Percentiles rank a stretch among this genome's conserved stretches.
These are phyloP conservation scores for Plasmopara muralis DNA, from an alignment of 352 stramenopile genomes.

Conservation along the genomic window DNA sequence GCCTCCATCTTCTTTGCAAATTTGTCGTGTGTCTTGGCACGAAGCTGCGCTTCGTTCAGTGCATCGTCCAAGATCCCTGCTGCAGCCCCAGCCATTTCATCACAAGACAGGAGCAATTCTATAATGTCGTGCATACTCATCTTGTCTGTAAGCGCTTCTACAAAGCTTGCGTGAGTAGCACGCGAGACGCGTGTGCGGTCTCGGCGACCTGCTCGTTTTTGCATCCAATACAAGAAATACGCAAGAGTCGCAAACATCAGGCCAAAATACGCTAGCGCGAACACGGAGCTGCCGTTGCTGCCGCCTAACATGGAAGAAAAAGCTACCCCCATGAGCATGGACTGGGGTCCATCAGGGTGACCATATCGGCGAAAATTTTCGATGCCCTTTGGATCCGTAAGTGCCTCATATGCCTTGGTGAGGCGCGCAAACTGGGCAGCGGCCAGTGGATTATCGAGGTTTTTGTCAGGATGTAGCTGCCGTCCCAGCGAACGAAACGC, in stretches of 20 bases:
- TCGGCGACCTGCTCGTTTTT: slow-evolving; percentile 40
- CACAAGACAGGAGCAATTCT: slow-evolving; percentile 63
- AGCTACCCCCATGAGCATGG: slow-evolving; percentile 66
- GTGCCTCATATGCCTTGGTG: slow-evolving; percentile 81
- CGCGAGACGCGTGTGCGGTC: slow-evolving; percentile 61
- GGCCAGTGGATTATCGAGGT: slow-evolving; percentile 40
- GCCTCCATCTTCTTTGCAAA: slow-evolving; percentile 78
- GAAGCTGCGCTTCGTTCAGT: slow-evolving; percentile 38
- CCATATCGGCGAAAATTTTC: slow-evolving; percentile 77
- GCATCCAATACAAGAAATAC: slow-evolving; percentile 58
- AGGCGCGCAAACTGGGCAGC: slow-evolving; percentile 56
- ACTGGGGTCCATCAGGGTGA: slow-evolving; percentile 71
- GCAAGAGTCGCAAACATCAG: slow-evolving; percentile 52
- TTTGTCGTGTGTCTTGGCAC: slow-evolving; percentile 67
- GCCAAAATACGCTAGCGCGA: slow-evolving; percentile 69
- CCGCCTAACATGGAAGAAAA: slow-evolving; percentile 53
- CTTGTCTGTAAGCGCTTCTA: slow-evolving; percentile 50
- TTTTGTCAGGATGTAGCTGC: slow-evolving; percentile 80
- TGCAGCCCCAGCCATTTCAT: slow-evolving; percentile 58
- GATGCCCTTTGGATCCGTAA: slow-evolving; percentile 64
- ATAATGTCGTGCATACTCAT: slow-evolving; percentile 80
- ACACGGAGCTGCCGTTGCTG: slow-evolving; percentile 35
- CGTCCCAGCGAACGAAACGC: slow-evolving; percentile 60
- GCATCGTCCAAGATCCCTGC: slow-evolving; percentile 34
- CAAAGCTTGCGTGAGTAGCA: slow-evolving; percentile 34